A percentile compares a stretch with the other conserved stretches of the same genome.
These are phyloP conservation scores for Diplodia sapinea DNA, from an alignment of 2,329 filamentous ascomycete species.

Conservation along the genomic window DNA sequence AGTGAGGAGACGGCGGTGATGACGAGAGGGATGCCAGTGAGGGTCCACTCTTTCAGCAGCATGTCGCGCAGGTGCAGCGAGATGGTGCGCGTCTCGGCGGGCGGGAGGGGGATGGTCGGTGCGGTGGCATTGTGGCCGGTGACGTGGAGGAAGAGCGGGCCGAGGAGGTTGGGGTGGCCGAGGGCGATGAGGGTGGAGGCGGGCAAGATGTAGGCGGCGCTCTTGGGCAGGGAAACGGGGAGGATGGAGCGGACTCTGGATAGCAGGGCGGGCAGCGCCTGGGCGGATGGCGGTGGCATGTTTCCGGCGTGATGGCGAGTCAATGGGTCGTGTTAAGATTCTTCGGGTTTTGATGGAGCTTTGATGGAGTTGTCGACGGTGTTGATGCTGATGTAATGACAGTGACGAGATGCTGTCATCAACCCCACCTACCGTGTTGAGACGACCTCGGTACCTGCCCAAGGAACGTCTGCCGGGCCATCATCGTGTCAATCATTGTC, in stretches of 20 bases:
- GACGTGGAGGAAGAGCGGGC: constrained; percentile 21
- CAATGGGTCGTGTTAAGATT: too few relatives aligned
- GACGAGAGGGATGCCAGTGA: constrained; percentile 28
- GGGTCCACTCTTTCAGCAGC: constrained; percentile 27
- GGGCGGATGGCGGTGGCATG: not conserved
- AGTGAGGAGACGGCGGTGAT: constrained; percentile 22
- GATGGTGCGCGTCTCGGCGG: constrained; percentile 2
- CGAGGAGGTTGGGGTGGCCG: constrained; percentile 26
- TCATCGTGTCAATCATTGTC: not conserved
- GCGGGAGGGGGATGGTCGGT: not conserved
- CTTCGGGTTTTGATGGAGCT: too few relatives aligned
- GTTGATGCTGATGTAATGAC: not conserved
- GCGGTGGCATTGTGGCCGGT: constrained; percentile 10
- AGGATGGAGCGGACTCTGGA: constrained; percentile 4
- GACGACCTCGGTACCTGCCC: not conserved
- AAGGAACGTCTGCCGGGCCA: not conserved
- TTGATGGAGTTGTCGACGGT: not conserved
- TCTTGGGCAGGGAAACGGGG: constrained; percentile 12
- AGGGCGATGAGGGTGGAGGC: constrained; percentile 22
- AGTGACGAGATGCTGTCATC: not conserved
- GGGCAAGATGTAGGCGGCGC: constrained; percentile 19
- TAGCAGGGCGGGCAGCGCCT: constrained; percentile 17
- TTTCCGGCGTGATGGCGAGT: not conserved
- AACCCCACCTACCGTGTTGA: not conserved
- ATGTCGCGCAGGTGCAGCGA: constrained; percentile 30